Evolutionary conservation across 495 filamentous ascomycete species (phyloP).

Genomic region (Penicillium atrosanguineum): DNA sequence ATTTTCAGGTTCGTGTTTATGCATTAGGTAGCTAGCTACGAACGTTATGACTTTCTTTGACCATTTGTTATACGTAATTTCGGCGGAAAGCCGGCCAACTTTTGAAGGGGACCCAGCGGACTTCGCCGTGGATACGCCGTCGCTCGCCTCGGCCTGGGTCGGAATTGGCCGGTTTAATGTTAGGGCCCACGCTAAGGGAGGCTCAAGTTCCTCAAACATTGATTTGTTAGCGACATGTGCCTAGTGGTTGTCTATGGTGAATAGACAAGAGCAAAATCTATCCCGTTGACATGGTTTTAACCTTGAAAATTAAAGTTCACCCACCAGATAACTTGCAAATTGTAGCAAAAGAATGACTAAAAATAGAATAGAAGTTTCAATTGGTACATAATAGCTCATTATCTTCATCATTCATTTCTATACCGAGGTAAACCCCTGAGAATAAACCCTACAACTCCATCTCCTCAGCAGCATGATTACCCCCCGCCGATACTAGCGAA

Average conservation of each 20-base stretch:
- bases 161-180: constrained; percentile 3
- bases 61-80: background rate
- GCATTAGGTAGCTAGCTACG: constrained; percentile 16
- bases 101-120: constrained; percentile 4
- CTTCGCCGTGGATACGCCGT: background rate
- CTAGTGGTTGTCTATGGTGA: too few species aligned
- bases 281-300: too few species aligned
- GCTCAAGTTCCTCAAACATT: too few species aligned
- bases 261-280: too few species aligned
- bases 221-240: too few species aligned
- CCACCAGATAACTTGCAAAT: too few species aligned
- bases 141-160: background rate
- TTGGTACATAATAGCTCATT: background rate
- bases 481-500: constrained; percentile 44
- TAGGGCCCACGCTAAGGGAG: too few species aligned
- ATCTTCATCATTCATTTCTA: background rate
- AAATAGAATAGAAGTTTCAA: too few species aligned
- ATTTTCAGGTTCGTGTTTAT: constrained; percentile 11
- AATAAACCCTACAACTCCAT: constrained; percentile 37
- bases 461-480: constrained; percentile 49
- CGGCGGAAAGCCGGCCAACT: constrained; percentile 4
- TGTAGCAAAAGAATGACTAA: too few species aligned
- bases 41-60: constrained; percentile 14
- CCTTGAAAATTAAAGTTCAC: too few species aligned
- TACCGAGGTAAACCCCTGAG: background rate